Evolutionary conservation across 1,139 yeast genomes (phyloP), one percentile per base, ranked within the genome.

Genomic region (Hansenula anomala): DNA sequence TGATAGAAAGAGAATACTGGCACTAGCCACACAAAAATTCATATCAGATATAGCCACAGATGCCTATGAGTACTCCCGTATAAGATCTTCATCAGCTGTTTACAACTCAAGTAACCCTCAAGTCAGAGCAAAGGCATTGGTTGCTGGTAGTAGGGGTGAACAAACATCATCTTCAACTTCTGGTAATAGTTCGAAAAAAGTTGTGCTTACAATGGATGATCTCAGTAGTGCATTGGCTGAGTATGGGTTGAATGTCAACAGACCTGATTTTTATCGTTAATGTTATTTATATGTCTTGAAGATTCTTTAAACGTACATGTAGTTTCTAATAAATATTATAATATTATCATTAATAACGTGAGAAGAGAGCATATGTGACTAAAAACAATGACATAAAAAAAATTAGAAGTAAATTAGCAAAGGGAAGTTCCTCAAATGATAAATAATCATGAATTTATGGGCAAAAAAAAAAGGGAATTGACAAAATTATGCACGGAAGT

Each of bases 21-120:
- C 97, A 0, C 68, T 94, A 41, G 97, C 98, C 1, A 90, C 98
- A 1, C 98, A 94, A 56, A 92, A 94, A 58, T 94, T 94, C 59
- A 75, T 94, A 26, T 80, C 92, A 44, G 98, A 92, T 58, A 82
- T 94, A 29, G 96, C 98, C 1, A 89, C 90, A 17, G 97, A 94
- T 60, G 97, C 98, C 0, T 92, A 88, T 59, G 98, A 94, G 58
- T 90, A 88, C 59, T 84, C 96, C 11, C 70, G 97, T 45, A 92
- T 94, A 51, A 73, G 97, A 44, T 86, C 90, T 19, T 73, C 89
- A 10, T 76, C 88, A 6, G 81, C 96, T 0, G 95, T 87, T 17
- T 83, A 87, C 52, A 81, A 83, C 51, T 80, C 95, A 1, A 73
- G 87, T 33, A 88, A 88, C 55, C 96, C 96, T 4, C 95, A 87